Base-by-base conservation (phyloP, 371 early-diverging fungal genomes). In the Lichtheimia corymbifera region DNA sequence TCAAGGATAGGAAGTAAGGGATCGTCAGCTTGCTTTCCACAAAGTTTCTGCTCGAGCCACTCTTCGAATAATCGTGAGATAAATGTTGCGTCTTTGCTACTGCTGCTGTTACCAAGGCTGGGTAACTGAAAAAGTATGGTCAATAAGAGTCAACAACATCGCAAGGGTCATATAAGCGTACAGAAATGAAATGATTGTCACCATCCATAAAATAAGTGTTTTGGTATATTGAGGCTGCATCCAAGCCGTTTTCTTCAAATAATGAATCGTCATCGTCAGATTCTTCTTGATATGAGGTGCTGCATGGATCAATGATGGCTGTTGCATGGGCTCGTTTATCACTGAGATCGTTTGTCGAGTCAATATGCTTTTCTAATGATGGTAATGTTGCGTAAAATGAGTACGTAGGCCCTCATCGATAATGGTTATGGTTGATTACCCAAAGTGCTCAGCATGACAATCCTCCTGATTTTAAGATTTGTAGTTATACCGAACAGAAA, bases 151-250 rank as follows among this genome's bases (percentile, higher is more conserved):
- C 9, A 5, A 5, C 9, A 22, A 12, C 2, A n/a, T n/a, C n/a
- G 14, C 11, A 47, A 50, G 5, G 47, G 4, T 47, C 11, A 45
- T 5, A 45, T 45, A 35, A 13, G 51, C 45, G 51, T 68, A 74
- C 74, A 41, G 71, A 68, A 50, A 74, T 74, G 44, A 74, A 74
- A 18, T 69, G 58, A 44, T 62, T 59, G 15, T 66, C 71, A 17
- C 74, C 74, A 55, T 74, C 74, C 61, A 74, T 67, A 44, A 74
- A 74, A 45, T 74, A 74, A 15, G 71, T 74, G 52, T 66, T 71
- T 47, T 62, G 68, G 49, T 61, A 61, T 42, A 41, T 55, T 25
- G 49, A 41, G 1, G 9, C 42, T 14, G 55, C 44, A 27, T 51
- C 55, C 50, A 54, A n/a, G 11, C 27, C 25, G 13, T 24, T 44